Base-by-base conservation (phyloP, 768 basidiomycete species). In the Kwoniella heveanensis region DNA sequence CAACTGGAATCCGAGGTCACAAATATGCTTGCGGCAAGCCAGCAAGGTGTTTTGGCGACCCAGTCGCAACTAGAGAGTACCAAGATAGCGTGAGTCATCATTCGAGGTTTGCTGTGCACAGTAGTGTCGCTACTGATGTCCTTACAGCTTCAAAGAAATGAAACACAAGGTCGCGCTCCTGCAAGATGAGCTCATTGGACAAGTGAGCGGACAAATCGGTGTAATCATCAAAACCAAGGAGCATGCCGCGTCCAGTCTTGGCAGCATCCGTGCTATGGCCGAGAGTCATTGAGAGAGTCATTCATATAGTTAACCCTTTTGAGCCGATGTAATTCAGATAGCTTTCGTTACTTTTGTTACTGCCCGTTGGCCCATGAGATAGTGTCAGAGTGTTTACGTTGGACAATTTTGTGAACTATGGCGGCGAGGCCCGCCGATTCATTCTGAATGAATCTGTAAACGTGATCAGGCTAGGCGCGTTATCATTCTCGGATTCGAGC, bases 181-280 rank as follows among this genome's bases (percentile, higher is more conserved):
- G 4, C 70, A 75, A 37, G 72, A 76, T 22, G 51, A 62, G n/a
- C 52, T 77, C 6, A 54, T 67, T 21, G 63, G 58, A 2, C 66
- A 78, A 44, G 60, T 79, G 3, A 66, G 63, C 24, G 56, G 47
- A 25, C 77, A 79, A 57, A 71, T 76, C 22, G 72, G 73, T 30
- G 52, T 70, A 9, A 76, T 79, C 52, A 68, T 74, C 51, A 75
- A 76, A 32, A 70, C 75, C 9, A 79, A 76, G 65, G 64, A 79
- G 36, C 74, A 79, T 55, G 67, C 70, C 12, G 68, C 72, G 10
- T 69, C 67, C 29, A 71, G 69, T 50, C 51, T 79, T 30, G 63
- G 64, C 47, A 65, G 70, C 19, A 60, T 79, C n/a, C 49, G 66
- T 32, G 57, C 70, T 2, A 67, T 78, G 50, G 77, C 78, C 44